Evolutionary conservation across 352 stramenopile species (phyloP), one percentile per base, ranked within the genome.

Genomic region (Globisporangium ultimum): DNA sequence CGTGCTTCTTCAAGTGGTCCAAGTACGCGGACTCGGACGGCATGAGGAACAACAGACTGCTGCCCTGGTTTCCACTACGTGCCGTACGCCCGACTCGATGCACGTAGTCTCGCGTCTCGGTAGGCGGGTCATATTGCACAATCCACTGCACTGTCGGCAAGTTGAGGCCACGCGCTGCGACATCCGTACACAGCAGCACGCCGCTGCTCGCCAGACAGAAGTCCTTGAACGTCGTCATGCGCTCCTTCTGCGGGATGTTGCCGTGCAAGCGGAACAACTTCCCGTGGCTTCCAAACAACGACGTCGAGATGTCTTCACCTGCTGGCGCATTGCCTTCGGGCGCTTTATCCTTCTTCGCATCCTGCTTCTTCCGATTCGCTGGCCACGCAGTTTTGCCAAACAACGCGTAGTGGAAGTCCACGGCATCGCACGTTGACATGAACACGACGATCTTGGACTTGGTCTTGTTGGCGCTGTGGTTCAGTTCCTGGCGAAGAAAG

Each of bases 81-180:
- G 97, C 97, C 42, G 98, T 99, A 69, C 98, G 95, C 41, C 98
- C 98, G 64, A 99, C 98, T 63, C 98, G 88, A 80, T 99, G 98
- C 12, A 99, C 97, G 74, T 99, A 99, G 73, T 98, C 93, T 52
- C 98, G 96, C 41, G 98, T 98, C 79, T 99, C 98, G 36, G 91
- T 98, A 14, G 98, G 96, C 38, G 98, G 89, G 72, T 99, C 97
- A 76, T 98, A 99, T 67, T 99, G 98, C 43, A 99, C 93, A 76
- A 96, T 93, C 82, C 91, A 93, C 48, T 95, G 96, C 17, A 99
- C 96, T 38, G 98, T 95, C 21, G 88, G 89, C 74, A 99, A 96
- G 75, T 99, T 98, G 15, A 99, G 79, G 49, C 98, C 98, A 66
- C 97, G 87, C 14, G 97, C 91, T 8, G 97, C 97, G 14, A 99